phyloP scores from a whole-genome alignment of 805 yeast genomes.

The Suhomyces vadensis region DNA sequence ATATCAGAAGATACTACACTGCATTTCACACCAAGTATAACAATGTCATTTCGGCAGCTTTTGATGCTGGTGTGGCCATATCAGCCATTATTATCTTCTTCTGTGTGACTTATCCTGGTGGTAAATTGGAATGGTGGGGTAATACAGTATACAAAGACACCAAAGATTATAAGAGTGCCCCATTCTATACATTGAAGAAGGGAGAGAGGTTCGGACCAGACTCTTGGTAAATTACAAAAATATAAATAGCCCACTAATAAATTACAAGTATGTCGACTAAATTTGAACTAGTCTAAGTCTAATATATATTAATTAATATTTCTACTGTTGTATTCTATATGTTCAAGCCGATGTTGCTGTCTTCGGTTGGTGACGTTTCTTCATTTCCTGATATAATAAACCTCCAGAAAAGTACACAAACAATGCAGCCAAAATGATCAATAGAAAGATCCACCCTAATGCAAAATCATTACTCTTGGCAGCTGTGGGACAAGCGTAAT shows the following conservation, averaged over 20 bases:
- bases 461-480: slow-evolving; percentile 64
- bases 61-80: slow-evolving; percentile 29
- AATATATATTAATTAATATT: too few species aligned
- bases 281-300: too few species aligned
- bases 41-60: slow-evolving; percentile 16
- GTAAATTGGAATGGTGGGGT: slow-evolving; percentile 18
- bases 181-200: slow-evolving; percentile 12
- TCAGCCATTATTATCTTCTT: slow-evolving; percentile 41
- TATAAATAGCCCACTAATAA: neutral
- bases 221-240: slow-evolving; percentile 13
- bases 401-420: slow-evolving; percentile 43
- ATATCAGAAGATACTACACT: slow-evolving; percentile 13
- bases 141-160: slow-evolving; percentile 17
- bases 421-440: slow-evolving; percentile 45
- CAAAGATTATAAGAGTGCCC: slow-evolving; percentile 12
- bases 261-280: neutral
- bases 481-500: slow-evolving; percentile 84
- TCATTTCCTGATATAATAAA: slow-evolving; percentile 27
- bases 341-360: neutral
- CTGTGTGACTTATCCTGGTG: slow-evolving; percentile 22
- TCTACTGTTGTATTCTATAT: too few species aligned
- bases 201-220: slow-evolving; percentile 18
- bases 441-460: slow-evolving; percentile 62
- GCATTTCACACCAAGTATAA: slow-evolving; percentile 16
- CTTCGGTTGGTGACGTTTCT: slow-evolving; percentile 3